Evolutionary conservation across 129 eudicot genomes (phyloP).

Genomic region (Ambrosia artemisiifolia): DNA sequence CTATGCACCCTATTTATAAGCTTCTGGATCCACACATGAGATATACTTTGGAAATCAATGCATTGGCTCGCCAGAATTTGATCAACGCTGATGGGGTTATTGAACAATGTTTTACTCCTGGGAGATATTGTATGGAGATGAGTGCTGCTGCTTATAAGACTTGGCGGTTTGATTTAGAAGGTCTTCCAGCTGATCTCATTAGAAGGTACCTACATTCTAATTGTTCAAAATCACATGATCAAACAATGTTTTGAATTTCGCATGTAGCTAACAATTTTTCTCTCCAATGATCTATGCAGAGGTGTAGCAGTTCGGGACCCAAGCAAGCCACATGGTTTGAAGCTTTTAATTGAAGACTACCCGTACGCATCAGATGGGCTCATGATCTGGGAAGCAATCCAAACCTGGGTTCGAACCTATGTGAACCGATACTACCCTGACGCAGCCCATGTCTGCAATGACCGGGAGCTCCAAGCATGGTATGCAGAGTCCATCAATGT

Average conservation of each 20-base stretch:
- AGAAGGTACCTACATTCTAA: constrained; percentile 48
- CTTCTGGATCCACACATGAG: constrained; percentile 98
- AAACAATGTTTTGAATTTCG: background rate
- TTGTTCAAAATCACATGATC: background rate
- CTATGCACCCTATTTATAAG: constrained; percentile 89
- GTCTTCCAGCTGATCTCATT: constrained; percentile 92
- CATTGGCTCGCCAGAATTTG: constrained; percentile 77
- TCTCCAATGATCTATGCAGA: constrained; percentile 39
- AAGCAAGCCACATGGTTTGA: constrained; percentile 76
- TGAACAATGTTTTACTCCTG: constrained; percentile 87
- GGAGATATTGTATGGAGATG: constrained; percentile 86
- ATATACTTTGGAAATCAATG: constrained; percentile 82
- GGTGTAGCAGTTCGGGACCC: constrained; percentile 92
- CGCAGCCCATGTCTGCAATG: constrained; percentile 54
- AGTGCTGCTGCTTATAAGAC: constrained; percentile 84
- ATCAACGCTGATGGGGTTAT: constrained; percentile 85
- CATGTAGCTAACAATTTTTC: background rate
- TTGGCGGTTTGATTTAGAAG: constrained; percentile 89
- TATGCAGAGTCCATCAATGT: constrained; percentile 89
- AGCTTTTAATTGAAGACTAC: constrained; percentile 75
- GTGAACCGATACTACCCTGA: constrained; percentile 76
- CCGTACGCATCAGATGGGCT: constrained; percentile 97
- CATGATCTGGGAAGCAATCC: constrained; percentile 78
- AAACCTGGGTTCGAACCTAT: constrained; percentile 65
- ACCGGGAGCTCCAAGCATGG: constrained; percentile 93